A percentile compares a stretch with the other conserved stretches of the same genome.
phyloP scores from a whole-genome alignment of 2,329 filamentous ascomycete species.

The Cladophialophora immunda region DNA sequence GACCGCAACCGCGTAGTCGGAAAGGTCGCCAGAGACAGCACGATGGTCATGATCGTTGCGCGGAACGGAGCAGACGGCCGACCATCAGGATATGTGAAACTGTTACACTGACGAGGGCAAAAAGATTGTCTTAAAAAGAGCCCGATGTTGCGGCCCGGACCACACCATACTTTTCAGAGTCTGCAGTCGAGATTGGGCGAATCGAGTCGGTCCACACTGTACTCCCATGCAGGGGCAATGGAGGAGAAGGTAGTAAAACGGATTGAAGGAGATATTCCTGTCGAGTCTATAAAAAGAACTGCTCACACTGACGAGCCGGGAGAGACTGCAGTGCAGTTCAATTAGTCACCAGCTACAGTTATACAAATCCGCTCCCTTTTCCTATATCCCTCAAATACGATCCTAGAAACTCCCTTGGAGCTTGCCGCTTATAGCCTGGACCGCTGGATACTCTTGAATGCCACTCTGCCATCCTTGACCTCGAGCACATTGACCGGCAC shows the following conservation, averaged over 20 bases:
- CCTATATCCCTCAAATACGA: too few species aligned
- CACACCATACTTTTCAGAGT: too few species aligned
- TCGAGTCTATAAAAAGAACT: too few species aligned
- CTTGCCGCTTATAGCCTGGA: neutral
- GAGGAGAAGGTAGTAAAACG: too few species aligned
- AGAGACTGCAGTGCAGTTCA: too few species aligned
- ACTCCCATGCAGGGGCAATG: too few species aligned
- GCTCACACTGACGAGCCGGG: too few species aligned
- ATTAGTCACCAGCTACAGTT: too few species aligned
- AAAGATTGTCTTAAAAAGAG: neutral
- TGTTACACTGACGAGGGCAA: neutral
- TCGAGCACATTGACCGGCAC: conserved; percentile 5
- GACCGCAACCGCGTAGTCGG: conserved; percentile 26
- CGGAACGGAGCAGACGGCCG: conserved; percentile 13
- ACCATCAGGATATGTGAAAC: conserved; percentile 19
- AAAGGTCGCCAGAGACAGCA: conserved; percentile 30
- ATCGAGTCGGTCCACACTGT: too few species aligned
- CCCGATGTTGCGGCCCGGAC: neutral
- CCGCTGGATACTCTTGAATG: neutral
- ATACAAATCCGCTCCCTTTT: too few species aligned
- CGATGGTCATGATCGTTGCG: conserved; percentile 30
- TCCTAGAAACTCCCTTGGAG: neutral
- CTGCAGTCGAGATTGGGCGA: too few species aligned
- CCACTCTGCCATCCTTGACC: conserved; percentile 2
- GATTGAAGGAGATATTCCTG: too few species aligned